Evolutionary conservation across 1,284 basidiomycete species (phyloP), one percentile per base, ranked within the genome.

Genomic region (Cutaneotrichosporon curvatum): DNA sequence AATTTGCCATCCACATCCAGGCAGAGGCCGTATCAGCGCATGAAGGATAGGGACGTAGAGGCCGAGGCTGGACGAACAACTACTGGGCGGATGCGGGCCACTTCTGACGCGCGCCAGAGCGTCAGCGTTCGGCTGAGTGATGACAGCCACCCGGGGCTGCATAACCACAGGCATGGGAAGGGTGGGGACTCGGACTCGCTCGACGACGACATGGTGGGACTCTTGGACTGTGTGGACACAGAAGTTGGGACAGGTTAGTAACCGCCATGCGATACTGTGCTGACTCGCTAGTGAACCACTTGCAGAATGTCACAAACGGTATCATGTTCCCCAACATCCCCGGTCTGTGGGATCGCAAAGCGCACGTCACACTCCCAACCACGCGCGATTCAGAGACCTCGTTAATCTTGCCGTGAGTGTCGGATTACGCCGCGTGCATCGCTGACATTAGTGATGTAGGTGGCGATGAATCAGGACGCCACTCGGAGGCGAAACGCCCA

Each of bases 281-380:
- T n/a, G 25, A 38, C 44, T 31, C 37, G 1, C 14, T 44, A 63
- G 69, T 72, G 12, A 67, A 67, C 44, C 60, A 67, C 36, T 53
- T 72, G 5, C 70, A 72, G 52, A 69, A 72, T 45, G 58, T 68
- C 30, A 65, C 68, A 8, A 72, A 72, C 48, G 60, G 58, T 2
- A 60, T 72, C 45, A 51, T 72, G 40, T 56, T 71, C n/a, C 70
- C 70, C 2, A 57, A 69, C 45, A 50, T 70, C 22, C 70, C 70
- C 0, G 40, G 47, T 23, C 46, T 71, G 20, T 71, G 65, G 62
- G 55, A 50, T 3, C 53, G 69, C 18, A 28, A 28, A 12, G 12
- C 25, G 25, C 25, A 28, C 12, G 25, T 28, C 25, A 28, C 25
- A 7, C 25, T 28, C 8, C 25, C 25, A 7, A 12, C 25, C 12